Evolutionary conservation across 2,329 filamentous ascomycete species (phyloP), one percentile per base, ranked within the genome.

Genomic region (Cadophora luteo-olivacea): DNA sequence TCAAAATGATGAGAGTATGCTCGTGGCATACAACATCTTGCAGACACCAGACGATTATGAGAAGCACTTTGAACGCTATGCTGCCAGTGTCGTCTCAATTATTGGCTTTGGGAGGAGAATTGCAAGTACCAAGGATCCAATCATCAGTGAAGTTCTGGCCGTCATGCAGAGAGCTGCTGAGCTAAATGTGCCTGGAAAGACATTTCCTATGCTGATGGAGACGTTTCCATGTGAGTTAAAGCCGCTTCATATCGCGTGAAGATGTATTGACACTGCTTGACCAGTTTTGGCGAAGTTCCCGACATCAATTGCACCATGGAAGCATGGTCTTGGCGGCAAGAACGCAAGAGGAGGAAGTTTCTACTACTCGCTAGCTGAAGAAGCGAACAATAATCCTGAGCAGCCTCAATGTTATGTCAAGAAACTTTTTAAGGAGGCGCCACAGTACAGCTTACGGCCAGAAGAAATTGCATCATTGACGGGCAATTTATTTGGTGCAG

Each of bases 401-500:
- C 70, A 74, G 55, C 60, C 67, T 8, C 66, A 72, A 52, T 73
- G 67, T 38, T 74, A 73, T 36, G 67, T 71, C 0, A 73, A 71
- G 54, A 74, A 74, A 38, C 25, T 74, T 16, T 74, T 74, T 49
- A 67, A 74, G 4, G 72, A 74, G 62, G 72, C 68, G 19, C 71
- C 71, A 32, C 69, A 69, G 24, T 72, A 74, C 32, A 45, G 71
- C 48, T 49, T 73, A 57, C 65, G 61, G n/a, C 62, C 54, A 54
- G 52, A 65, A 41, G 71, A 74, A 25, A 73, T 74, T 24, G 65
- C 68, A 49, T 67, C 69, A 12, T 54, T 74, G 22, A 66, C 69
- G 0, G 83, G 82, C 1, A 81, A 81, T 1, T 79, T 83, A 0
- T 84, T 84, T 33, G 83, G 82, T 9, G 78, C 75, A 16, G 77